A percentile compares a stretch with the other conserved stretches of the same genome.
These are phyloP conservation scores for Rhynchospora breviuscula DNA, from an alignment of 176 grass and related monocot genomes.

Conservation along the genomic window DNA sequence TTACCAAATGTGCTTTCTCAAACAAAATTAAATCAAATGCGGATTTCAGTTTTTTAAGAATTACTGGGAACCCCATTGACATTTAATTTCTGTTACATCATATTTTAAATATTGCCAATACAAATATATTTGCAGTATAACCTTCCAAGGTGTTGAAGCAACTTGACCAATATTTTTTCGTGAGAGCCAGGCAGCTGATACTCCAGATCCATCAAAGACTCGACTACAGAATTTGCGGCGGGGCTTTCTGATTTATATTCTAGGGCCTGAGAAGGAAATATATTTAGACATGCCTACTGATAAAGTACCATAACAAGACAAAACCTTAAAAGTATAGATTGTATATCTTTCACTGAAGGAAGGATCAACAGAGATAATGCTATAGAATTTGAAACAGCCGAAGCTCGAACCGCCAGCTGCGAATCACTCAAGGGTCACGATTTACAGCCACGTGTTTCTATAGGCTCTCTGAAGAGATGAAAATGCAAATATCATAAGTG, in stretches of 20 bases:
- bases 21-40: neutral
- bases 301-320: slow-evolving; percentile 4
- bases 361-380: slow-evolving; percentile 70
- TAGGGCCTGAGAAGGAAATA: slow-evolving; percentile 38
- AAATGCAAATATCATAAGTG: slow-evolving; percentile 23
- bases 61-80: neutral
- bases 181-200: slow-evolving; percentile 76
- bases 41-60: neutral
- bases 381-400: slow-evolving; percentile 59
- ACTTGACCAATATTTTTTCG: slow-evolving; percentile 52
- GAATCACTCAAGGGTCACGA: slow-evolving; percentile 41
- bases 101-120: neutral
- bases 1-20: neutral
- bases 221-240: slow-evolving; percentile 39
- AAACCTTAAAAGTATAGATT: neutral
- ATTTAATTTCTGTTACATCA: neutral
- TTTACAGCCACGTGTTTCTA: slow-evolving; percentile 37
- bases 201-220: slow-evolving; percentile 85
- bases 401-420: slow-evolving; percentile 42
- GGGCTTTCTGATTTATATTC: slow-evolving; percentile 57
- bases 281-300: neutral
- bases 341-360: slow-evolving; percentile 92
- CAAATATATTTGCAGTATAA: slow-evolving; percentile 14
- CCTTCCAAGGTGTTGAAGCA: slow-evolving; percentile 72
- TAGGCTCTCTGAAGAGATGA: slow-evolving; percentile 39